phyloP scores from a whole-genome alignment of 2,329 filamentous ascomycete species.

The Colletotrichum sp. region DNA sequence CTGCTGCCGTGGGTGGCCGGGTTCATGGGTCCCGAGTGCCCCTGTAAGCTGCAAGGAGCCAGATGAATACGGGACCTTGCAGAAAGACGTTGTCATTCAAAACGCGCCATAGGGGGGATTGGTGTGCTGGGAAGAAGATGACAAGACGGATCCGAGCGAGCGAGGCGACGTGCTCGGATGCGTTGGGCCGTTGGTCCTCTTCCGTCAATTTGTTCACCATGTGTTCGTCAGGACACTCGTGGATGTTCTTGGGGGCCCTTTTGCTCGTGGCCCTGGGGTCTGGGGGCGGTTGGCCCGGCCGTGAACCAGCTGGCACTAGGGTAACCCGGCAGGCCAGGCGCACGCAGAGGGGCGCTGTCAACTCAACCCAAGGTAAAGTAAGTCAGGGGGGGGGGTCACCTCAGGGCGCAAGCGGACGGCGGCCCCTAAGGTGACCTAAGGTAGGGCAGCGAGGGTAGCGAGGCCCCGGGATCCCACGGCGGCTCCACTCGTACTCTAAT shows the following conservation, averaged over 20 bases:
- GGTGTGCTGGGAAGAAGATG: neutral
- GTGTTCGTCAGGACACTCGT: neutral
- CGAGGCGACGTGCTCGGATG: constrained; percentile 11
- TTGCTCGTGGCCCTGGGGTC: neutral
- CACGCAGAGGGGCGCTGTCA: neutral
- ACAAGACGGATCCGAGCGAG: constrained; percentile 9
- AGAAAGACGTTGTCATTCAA: constrained; percentile 1
- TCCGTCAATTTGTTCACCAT: neutral
- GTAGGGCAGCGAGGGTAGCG: neutral
- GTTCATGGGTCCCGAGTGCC: neutral
- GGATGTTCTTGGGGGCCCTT: neutral
- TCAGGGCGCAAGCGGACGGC: neutral
- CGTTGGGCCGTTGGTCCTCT: neutral
- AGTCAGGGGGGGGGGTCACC: neutral
- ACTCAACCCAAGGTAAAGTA: neutral
- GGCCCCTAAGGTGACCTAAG: neutral
- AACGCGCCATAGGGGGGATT: neutral
- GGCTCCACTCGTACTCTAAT: neutral
- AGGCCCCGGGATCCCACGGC: neutral
- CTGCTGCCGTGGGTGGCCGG: neutral
- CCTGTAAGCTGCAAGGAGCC: neutral
- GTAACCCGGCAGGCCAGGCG: neutral
- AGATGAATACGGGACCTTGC: constrained; percentile 1
- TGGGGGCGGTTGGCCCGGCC: neutral
- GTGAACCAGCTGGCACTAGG: neutral